phyloP scores from a whole-genome alignment of 78 protist species.

The slime mould (Dictyostelium discoideum) region dicty_2.7 NC_007089.4:5372501-5373000 shows the following conservation, averaged over 20 bases:
- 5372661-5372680: slow-evolving; percentile 16
- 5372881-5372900: neutral
- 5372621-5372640: neutral
- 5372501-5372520: neutral
- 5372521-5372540: neutral
- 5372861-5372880: neutral
- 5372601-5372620: neutral
- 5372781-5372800: neutral
- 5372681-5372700: neutral
- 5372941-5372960: slow-evolving; percentile 75
- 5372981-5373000: slow-evolving; percentile 68
- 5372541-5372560: neutral
- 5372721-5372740: neutral
- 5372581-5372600: slow-evolving; percentile 31
- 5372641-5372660: slow-evolving; percentile 1
- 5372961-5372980: slow-evolving; percentile 60
- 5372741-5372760: neutral
- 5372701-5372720: neutral
- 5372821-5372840: too few species aligned
- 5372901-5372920: neutral
- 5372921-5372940: slow-evolving; percentile 15
- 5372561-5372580: slow-evolving; percentile 34
- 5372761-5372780: neutral
- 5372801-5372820: neutral
- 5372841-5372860: neutral